These are phyloP conservation scores for Urochloa ruziziensis DNA, from an alignment of 176 grass and related monocot species.

Conservation along the genomic window DNA sequence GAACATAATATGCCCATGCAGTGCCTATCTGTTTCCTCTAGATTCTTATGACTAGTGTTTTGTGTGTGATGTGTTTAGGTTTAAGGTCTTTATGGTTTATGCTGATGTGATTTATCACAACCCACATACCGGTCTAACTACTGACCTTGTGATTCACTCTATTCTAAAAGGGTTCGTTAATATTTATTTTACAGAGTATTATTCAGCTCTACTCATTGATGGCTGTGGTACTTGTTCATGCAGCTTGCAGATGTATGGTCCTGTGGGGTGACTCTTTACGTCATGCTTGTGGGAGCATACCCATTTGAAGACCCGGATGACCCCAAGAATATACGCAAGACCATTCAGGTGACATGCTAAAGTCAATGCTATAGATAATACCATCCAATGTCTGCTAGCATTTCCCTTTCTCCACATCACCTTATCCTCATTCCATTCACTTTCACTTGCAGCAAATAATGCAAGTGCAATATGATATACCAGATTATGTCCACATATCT, in stretches of 20 bases:
- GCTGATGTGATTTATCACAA: neutral
- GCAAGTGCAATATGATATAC: slow-evolving; percentile 79
- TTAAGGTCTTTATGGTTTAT: neutral
- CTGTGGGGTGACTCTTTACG: slow-evolving; percentile 94
- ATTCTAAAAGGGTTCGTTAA: neutral
- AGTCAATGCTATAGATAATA: neutral
- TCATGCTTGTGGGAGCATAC: slow-evolving; percentile 95
- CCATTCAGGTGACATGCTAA: slow-evolving; percentile 60
- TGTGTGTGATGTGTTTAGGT: neutral
- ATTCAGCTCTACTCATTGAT: slow-evolving; percentile 15
- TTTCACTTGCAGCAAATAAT: slow-evolving; percentile 72
- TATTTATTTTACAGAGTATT: slow-evolving; percentile 3
- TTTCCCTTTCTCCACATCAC: neutral
- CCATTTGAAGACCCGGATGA: slow-evolving; percentile 94
- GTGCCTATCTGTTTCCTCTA: neutral
- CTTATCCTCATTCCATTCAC: slow-evolving; percentile 15
- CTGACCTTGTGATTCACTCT: neutral
- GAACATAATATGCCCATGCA: neutral
- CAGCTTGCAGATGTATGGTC: slow-evolving; percentile 99
- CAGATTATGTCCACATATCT: slow-evolving; percentile 84
- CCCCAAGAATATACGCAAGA: slow-evolving; percentile 96
- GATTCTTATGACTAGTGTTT: neutral
- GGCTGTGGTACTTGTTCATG: slow-evolving; percentile 34
- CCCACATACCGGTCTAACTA: neutral
- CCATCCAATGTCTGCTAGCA: neutral